These are phyloP conservation scores for Senecio squalidus DNA, from an alignment of 140 eudicot species.

Conservation along the genomic window DNA sequence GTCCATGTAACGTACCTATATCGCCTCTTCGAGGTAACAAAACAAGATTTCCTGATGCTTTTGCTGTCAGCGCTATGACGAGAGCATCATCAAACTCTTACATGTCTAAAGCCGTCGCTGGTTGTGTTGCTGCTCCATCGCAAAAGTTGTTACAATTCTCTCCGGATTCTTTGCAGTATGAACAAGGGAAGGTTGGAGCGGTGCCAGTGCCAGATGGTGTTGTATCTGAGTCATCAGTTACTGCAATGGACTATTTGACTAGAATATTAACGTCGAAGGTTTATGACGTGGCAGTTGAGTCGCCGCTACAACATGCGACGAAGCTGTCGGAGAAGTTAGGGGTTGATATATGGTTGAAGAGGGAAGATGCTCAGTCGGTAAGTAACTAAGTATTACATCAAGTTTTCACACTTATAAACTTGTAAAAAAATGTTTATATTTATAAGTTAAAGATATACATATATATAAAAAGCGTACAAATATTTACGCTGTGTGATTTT, in stretches of 20 bases:
- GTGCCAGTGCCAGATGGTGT: constrained; percentile 33
- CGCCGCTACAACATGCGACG: constrained; percentile 68
- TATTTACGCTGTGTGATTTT: too few relatives aligned
- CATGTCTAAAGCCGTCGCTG: neutral
- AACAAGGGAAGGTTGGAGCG: constrained; percentile 54
- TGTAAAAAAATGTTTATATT: too few relatives aligned
- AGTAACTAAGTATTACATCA: neutral
- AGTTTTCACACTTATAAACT: too few relatives aligned
- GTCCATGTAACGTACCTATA: constrained; percentile 2
- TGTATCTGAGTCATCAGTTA: constrained; percentile 28
- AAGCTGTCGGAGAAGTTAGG: constrained; percentile 56
- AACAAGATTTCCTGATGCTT: neutral
- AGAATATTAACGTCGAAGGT: constrained; percentile 58
- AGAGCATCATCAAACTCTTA: neutral
- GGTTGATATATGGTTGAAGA: constrained; percentile 65
- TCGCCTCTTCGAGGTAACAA: neutral
- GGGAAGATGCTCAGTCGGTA: constrained; percentile 90
- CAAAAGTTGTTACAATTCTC: constrained; percentile 36
- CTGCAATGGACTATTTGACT: constrained; percentile 67
- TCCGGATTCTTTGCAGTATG: constrained; percentile 58
- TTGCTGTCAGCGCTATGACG: constrained; percentile 7
- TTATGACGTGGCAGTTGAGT: constrained; percentile 77
- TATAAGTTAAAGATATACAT: neutral
- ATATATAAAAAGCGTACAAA: too few relatives aligned
- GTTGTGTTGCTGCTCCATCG: constrained; percentile 8